Conservation (phyloP, 106 monocot genomes). For the Dendrobium huoshanense region DNA sequence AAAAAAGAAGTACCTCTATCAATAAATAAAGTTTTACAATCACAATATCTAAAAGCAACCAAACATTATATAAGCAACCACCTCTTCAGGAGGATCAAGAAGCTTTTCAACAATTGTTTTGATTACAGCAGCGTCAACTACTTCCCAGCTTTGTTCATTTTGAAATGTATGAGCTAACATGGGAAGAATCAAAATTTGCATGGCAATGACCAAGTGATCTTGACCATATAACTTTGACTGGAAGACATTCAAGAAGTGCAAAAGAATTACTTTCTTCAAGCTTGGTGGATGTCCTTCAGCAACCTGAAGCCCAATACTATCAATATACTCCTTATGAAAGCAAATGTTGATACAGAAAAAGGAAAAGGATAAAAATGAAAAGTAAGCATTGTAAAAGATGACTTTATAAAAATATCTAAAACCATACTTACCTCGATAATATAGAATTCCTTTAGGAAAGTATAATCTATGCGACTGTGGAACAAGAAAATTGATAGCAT, state of each 20-base stretch:
- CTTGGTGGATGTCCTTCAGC: conserved; percentile 93
- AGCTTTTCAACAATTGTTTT: conserved; percentile 98
- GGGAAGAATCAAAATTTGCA: conserved; percentile 97
- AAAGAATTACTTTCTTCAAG: conserved; percentile 83
- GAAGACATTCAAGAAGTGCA: conserved; percentile 79
- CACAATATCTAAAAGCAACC: not conserved
- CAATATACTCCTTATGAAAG: not conserved
- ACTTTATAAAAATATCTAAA: not conserved
- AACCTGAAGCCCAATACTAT: conserved; percentile 43
- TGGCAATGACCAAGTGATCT: conserved; percentile 92
- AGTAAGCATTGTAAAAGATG: not conserved
- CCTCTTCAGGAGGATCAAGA: conserved; percentile 99
- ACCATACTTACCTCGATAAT: conserved; percentile 66
- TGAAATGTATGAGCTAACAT: conserved; percentile 95
- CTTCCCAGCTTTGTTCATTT: conserved; percentile 91
- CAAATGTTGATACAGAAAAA: not conserved
- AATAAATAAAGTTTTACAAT: not conserved
- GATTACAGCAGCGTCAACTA: conserved; percentile 78
- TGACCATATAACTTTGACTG: conserved; percentile 85
- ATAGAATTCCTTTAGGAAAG: conserved; percentile 90
- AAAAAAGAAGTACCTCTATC: not conserved
- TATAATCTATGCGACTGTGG: conserved; percentile 91
- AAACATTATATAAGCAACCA: conserved; percentile 14
- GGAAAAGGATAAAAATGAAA: not conserved
- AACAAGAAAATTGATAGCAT: conserved; percentile 92